These are phyloP conservation scores for Apiospora kogelbergensis DNA, from an alignment of 2,329 filamentous ascomycete genomes.

Conservation along the genomic window DNA sequence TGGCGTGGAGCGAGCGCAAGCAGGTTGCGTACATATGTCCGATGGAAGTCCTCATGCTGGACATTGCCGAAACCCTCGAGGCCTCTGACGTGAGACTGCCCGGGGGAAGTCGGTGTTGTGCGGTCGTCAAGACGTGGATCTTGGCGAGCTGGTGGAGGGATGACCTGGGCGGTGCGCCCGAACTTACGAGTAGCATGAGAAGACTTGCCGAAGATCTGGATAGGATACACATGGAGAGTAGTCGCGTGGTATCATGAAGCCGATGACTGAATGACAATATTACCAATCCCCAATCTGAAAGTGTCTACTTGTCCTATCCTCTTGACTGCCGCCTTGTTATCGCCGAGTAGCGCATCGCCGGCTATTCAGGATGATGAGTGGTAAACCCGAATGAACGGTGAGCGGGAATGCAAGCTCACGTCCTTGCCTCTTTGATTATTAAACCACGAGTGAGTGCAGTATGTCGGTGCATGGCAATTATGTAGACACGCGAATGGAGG, in stretches of 20 bases:
- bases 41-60: slow-evolving; percentile 85
- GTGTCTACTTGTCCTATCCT: not conserved
- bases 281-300: not conserved
- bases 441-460: no score
- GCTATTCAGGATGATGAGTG: not conserved
- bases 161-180: slow-evolving; percentile 12
- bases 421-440: not conserved
- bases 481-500: no score
- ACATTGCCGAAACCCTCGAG: slow-evolving; percentile 77
- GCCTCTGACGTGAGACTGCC: slow-evolving; percentile 72
- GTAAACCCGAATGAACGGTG: not conserved
- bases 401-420: not conserved
- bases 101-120: slow-evolving; percentile 47
- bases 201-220: slow-evolving; percentile 25
- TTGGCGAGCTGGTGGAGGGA: slow-evolving; percentile 28
- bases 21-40: slow-evolving; percentile 89
- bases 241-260: not conserved
- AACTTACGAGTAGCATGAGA: not conserved
- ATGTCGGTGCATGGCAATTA: no score
- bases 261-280: not conserved
- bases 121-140: slow-evolving; percentile 25
- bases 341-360: not conserved
- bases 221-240: slow-evolving; percentile 23
- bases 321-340: not conserved
- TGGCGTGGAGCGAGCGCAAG: slow-evolving; percentile 82